Conservation (phyloP, 495 filamentous ascomycete species). For the Hyaloscypha finlandica region DNA sequence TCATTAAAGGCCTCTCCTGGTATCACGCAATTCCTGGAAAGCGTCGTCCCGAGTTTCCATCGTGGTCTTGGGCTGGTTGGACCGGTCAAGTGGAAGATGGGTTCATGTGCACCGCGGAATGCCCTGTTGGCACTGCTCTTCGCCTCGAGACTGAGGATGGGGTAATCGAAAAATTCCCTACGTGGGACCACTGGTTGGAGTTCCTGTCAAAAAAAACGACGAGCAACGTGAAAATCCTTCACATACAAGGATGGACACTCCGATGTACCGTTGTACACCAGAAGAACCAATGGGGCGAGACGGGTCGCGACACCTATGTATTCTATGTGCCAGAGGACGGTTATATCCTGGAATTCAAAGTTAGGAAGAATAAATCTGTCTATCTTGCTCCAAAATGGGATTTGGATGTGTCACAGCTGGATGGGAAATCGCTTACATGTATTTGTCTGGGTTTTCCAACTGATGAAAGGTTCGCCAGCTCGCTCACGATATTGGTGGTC, state of each 20-base stretch:
- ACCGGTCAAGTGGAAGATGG: not conserved
- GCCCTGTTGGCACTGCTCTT: not conserved
- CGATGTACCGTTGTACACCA: not conserved
- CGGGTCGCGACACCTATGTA: no score
- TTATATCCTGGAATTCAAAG: not conserved
- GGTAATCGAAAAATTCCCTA: not conserved
- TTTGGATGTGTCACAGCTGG: not conserved
- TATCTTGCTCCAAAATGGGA: not conserved
- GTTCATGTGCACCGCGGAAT: not conserved
- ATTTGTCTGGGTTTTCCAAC: not conserved
- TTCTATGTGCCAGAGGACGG: not conserved
- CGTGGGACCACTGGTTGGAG: no score
- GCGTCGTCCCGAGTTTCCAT: not conserved
- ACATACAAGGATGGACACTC: no score
- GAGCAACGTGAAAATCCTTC: no score
- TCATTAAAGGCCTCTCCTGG: not conserved
- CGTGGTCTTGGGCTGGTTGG: conserved; percentile 15
- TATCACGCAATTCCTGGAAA: not conserved
- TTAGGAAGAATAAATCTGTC: not conserved
- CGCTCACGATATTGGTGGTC: not conserved
- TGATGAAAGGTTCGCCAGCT: no score
- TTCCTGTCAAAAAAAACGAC: no score
- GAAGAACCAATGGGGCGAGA: not conserved
- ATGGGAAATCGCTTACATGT: not conserved
- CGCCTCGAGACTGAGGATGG: not conserved